Conservation (phyloP, 305 asterid genomes). For the Plantago lanceolata region DNA sequence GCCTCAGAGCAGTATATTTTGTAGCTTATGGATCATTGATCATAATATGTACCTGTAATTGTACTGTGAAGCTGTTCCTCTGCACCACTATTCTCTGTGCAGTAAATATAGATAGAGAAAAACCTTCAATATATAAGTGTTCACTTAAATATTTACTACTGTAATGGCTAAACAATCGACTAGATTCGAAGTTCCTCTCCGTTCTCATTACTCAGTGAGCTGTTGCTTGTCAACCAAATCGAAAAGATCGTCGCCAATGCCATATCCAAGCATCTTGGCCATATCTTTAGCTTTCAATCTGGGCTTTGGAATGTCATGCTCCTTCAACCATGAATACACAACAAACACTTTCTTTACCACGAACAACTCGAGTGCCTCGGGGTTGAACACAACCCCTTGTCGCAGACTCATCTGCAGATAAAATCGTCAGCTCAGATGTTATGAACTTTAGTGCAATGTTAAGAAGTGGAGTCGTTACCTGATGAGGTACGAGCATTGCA, state of each 20-base stretch:
- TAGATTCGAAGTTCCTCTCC: neutral
- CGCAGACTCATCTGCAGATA: slow-evolving; percentile 58
- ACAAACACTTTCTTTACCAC: slow-evolving; percentile 64
- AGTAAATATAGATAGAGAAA: neutral
- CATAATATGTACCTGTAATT: slow-evolving; percentile 28
- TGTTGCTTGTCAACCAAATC: slow-evolving; percentile 51
- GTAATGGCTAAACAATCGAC: neutral
- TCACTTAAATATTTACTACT: neutral
- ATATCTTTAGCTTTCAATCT: slow-evolving; percentile 73
- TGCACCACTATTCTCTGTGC: slow-evolving; percentile 24
- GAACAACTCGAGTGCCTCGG: slow-evolving; percentile 78
- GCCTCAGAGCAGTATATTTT: slow-evolving; percentile 8
- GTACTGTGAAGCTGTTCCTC: slow-evolving; percentile 23
- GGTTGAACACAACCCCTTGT: slow-evolving; percentile 81
- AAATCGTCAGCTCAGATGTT: neutral
- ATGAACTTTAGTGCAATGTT: neutral
- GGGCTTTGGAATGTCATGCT: slow-evolving; percentile 48
- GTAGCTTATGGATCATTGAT: slow-evolving; percentile 19
- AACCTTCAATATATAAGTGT: neutral
- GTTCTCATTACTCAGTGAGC: slow-evolving; percentile 1
- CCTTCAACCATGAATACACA: slow-evolving; percentile 70
- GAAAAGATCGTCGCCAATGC: slow-evolving; percentile 77
- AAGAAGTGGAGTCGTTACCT: slow-evolving; percentile 33
- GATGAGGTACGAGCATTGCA: slow-evolving; percentile 89
- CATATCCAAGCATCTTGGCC: slow-evolving; percentile 88